Evolutionary conservation across 306 rosid species (phyloP).

Genomic region (Medicago arabica): DNA sequence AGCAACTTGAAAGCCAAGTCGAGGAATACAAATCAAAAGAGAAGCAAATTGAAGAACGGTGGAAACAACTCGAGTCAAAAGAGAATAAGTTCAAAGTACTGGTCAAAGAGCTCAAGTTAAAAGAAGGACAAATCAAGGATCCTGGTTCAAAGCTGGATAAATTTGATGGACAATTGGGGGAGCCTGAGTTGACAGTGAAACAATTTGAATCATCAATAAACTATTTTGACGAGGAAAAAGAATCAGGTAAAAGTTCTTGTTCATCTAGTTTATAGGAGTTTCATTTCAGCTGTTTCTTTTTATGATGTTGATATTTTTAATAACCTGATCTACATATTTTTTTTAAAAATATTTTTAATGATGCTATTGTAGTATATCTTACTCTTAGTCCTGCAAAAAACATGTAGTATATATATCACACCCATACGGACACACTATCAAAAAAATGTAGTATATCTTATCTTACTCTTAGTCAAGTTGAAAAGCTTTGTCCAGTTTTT

Average conservation of each 20-base stretch:
- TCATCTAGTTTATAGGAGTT: neutral
- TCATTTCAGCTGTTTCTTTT: neutral
- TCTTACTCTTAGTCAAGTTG: neutral
- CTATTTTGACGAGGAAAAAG: too few relatives aligned
- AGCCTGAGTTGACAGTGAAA: constrained; percentile 42
- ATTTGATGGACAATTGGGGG: constrained; percentile 13
- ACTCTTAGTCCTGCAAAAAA: too few relatives aligned
- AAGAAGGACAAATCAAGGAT: neutral
- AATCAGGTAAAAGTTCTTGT: too few relatives aligned
- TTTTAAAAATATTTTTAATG: too few relatives aligned
- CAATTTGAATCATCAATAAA: neutral
- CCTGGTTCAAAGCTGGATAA: neutral
- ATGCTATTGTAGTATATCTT: neutral
- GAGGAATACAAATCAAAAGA: neutral
- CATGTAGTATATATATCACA: too few relatives aligned
- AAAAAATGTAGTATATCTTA: too few relatives aligned
- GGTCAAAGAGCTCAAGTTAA: neutral
- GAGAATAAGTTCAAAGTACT: neutral
- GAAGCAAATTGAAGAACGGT: neutral
- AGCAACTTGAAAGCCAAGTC: neutral
- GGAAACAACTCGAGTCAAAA: neutral
- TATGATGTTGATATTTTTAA: neutral
- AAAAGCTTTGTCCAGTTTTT: neutral
- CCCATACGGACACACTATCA: too few relatives aligned
- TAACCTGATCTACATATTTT: neutral